phyloP scores from a whole-genome alignment of 495 filamentous ascomycete species.

The Tuber indicum region DNA sequence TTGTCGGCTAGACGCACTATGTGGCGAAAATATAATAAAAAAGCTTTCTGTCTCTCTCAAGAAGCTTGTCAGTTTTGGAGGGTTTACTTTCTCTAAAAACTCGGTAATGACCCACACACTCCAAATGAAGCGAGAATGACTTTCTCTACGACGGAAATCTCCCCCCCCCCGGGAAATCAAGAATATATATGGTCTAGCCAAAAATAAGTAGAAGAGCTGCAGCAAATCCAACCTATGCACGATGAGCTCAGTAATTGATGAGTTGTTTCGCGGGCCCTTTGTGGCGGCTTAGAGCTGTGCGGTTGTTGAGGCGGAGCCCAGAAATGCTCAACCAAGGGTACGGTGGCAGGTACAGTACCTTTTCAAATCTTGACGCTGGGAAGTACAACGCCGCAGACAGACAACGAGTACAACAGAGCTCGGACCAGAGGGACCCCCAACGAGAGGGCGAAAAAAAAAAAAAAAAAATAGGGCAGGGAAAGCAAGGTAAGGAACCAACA shows the following conservation, averaged over 20 bases:
- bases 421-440: background rate
- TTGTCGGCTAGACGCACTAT: background rate
- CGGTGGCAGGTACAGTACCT: background rate
- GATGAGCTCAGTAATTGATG: constrained; percentile 37
- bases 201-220: background rate
- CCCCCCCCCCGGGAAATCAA: constrained; percentile 12
- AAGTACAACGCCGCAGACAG: background rate
- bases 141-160: background rate
- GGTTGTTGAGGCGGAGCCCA: constrained; percentile 29
- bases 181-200: constrained; percentile 20
- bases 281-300: constrained; percentile 33
- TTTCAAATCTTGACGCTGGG: background rate
- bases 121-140: background rate
- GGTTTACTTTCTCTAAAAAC: background rate
- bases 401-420: background rate
- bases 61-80: background rate
- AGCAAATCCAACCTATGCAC: constrained; percentile 25
- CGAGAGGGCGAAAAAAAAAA: background rate
- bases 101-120: background rate
- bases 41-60: background rate
- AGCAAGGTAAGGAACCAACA: background rate
- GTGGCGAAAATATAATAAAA: background rate
- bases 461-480: background rate
- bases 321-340: background rate
- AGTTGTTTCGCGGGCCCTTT: constrained; percentile 30